Evolutionary conservation across 495 filamentous ascomycete species (phyloP).

Genomic region (Aspergillus ellipticus): DNA sequence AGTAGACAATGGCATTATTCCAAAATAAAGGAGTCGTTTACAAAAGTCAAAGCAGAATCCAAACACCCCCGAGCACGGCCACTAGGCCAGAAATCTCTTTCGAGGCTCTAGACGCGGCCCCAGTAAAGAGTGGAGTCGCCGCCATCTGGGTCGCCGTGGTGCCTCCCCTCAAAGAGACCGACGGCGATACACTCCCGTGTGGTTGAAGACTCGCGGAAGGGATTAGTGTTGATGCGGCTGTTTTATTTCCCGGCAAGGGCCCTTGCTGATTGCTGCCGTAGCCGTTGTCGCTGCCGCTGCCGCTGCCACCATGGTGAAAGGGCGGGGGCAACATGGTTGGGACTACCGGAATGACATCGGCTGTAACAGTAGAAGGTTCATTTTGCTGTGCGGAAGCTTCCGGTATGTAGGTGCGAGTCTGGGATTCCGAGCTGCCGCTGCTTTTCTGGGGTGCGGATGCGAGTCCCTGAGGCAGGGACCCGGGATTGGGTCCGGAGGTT

Average conservation of each 20-base stretch:
- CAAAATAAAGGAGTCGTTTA: neutral
- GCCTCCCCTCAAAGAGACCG: neutral
- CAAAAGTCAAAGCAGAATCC: neutral
- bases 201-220: neutral
- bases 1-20: too few relatives aligned
- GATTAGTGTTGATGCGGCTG: neutral
- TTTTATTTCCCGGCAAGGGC: neutral
- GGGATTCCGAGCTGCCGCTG: neutral
- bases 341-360: neutral
- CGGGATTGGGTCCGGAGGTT: neutral
- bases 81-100: neutral
- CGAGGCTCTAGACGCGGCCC: neutral
- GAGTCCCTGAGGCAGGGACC: neutral
- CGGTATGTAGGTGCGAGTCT: neutral
- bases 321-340: neutral
- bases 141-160: neutral
- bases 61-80: neutral
- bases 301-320: neutral
- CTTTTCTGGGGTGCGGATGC: neutral
- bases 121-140: neutral
- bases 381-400: neutral
- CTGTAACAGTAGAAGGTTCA: neutral
- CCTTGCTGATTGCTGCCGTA: neutral
- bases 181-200: neutral
- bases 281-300: neutral